phyloP scores from a whole-genome alignment of 148 eudicot species.

The Rhododendron simsii region DNA sequence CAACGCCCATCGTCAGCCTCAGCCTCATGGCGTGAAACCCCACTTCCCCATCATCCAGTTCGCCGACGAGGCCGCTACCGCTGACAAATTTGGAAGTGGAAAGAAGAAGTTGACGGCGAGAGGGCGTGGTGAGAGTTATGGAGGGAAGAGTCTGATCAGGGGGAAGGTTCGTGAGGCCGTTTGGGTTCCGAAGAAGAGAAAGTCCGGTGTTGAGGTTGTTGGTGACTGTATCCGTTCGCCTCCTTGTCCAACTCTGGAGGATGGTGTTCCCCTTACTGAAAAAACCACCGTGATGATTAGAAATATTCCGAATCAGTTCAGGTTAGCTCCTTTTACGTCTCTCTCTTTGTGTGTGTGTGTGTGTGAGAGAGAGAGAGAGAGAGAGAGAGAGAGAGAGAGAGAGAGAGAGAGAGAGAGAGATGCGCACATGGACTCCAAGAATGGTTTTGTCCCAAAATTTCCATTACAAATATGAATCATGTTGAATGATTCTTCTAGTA shows the following conservation, averaged over 20 bases:
- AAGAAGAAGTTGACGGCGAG: background rate
- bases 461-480: too few species aligned
- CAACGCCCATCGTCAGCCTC: background rate
- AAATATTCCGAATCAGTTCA: background rate
- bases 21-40: background rate
- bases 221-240: background rate
- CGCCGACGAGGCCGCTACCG: too few species aligned
- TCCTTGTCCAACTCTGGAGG: background rate
- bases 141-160: background rate
- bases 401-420: background rate
- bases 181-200: background rate
- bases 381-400: background rate
- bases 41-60: background rate
- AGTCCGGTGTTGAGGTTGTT: background rate
- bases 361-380: background rate
- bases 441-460: too few species aligned
- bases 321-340: background rate
- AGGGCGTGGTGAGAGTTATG: background rate
- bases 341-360: too few species aligned
- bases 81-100: background rate
- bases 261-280: background rate
- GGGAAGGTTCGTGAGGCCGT: background rate
- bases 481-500: too few species aligned
- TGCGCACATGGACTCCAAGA: too few species aligned
- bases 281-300: slow-evolving; percentile 1